Percentiles rank a stretch among this genome's conserved stretches.
phyloP scores from a whole-genome alignment of 1,139 yeast genomes.

The Yamadazyma membranifaciens region DNA sequence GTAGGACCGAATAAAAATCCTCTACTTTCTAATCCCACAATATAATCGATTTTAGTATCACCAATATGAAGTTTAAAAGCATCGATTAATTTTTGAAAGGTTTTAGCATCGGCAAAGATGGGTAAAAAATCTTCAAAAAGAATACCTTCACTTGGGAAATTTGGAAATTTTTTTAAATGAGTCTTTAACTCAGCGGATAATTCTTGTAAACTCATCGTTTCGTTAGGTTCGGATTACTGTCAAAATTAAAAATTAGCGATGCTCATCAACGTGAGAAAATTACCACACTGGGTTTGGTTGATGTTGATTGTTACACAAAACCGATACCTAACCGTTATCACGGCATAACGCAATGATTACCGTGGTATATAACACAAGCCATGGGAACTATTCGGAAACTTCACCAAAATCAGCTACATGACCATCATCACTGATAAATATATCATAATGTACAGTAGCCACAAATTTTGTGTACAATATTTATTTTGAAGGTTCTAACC shows the following conservation, averaged over 20 bases:
- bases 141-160: constrained; percentile 92
- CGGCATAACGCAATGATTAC: too few species aligned
- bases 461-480: too few species aligned
- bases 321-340: too few species aligned
- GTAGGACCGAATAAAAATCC: constrained; percentile 97
- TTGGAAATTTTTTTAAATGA: constrained; percentile 78
- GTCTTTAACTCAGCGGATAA: constrained; percentile 61
- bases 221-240: too few species aligned
- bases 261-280: not conserved
- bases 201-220: constrained; percentile 26
- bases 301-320: too few species aligned
- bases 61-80: constrained; percentile 79
- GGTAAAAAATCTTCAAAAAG: constrained; percentile 95
- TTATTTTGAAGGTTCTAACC: too few species aligned
- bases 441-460: too few species aligned
- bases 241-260: not conserved
- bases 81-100: constrained; percentile 75
- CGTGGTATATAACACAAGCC: too few species aligned
- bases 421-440: too few species aligned
- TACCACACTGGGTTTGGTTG: not conserved
- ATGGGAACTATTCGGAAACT: too few species aligned
- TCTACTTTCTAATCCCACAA: constrained; percentile 94
- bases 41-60: constrained; percentile 71
- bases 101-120: constrained; percentile 75
- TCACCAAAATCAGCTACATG: too few species aligned